Conservation (phyloP, 2,329 filamentous ascomycete species). For the Fusarium fracticaudum region DNA sequence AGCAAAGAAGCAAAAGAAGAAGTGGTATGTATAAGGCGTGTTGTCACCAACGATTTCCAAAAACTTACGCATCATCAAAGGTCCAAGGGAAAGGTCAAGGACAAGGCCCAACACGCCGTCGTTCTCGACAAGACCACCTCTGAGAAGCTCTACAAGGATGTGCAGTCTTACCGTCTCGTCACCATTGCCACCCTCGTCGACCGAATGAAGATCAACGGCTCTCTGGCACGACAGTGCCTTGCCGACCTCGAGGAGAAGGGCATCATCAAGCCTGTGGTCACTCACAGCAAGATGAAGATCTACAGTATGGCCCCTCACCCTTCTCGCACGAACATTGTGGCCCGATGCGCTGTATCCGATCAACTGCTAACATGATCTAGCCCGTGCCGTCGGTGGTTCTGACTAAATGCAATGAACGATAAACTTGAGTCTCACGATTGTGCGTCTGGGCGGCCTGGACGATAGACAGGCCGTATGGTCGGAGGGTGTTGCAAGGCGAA, state of each 20-base stretch:
- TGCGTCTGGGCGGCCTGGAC: slow-evolving; percentile 52
- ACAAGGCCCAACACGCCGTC: slow-evolving; percentile 99
- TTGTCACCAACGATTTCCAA: slow-evolving; percentile 19
- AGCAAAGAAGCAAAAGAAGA: slow-evolving; percentile 64
- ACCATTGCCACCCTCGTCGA: slow-evolving; percentile 99
- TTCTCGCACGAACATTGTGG: background rate
- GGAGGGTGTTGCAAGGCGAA: slow-evolving; percentile 48
- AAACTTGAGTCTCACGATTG: slow-evolving; percentile 50
- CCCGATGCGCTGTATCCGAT: background rate
- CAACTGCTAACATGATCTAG: slow-evolving; percentile 53
- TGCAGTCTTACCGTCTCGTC: slow-evolving; percentile 99
- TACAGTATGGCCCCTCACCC: slow-evolving; percentile 74
- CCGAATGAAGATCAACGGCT: slow-evolving; percentile 99
- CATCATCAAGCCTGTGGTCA: slow-evolving; percentile 96
- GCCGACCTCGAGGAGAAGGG: slow-evolving; percentile 97
- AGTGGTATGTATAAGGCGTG: slow-evolving; percentile 50
- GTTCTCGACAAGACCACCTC: slow-evolving; percentile 97
- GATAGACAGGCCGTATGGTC: slow-evolving; percentile 49
- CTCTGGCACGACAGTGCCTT: slow-evolving; percentile 88
- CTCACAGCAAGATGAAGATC: slow-evolving; percentile 97
- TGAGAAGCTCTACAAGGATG: slow-evolving; percentile 99
- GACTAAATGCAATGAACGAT: slow-evolving; percentile 49
- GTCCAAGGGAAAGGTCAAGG: slow-evolving; percentile 84
- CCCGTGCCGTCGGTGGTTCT: slow-evolving; percentile 68
- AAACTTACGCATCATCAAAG: slow-evolving; percentile 36